Percentiles rank a stretch among this genome's conserved stretches.
phyloP scores from a whole-genome alignment of 805 yeast species.

The Metschnikowia lachancei region DNA sequence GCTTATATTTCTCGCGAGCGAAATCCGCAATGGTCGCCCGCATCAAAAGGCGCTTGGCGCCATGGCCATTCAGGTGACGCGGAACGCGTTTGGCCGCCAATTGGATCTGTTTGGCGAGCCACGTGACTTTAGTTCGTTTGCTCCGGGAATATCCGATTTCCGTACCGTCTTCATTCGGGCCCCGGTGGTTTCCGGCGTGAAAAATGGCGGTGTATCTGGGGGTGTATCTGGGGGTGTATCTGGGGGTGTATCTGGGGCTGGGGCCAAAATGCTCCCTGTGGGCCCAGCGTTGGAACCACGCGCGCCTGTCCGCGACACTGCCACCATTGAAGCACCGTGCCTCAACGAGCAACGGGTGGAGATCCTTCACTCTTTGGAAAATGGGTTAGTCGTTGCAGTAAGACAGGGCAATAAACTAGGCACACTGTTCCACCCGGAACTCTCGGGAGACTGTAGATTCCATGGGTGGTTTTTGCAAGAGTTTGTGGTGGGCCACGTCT shows the following conservation, averaged over 20 bases:
- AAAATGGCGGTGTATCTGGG: too few species aligned
- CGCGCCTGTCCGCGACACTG: slow-evolving; percentile 9
- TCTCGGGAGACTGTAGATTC: slow-evolving; percentile 54
- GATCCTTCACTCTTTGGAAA: slow-evolving; percentile 39
- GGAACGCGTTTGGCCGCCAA: slow-evolving; percentile 82
- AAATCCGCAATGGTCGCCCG: slow-evolving; percentile 49
- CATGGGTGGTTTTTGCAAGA: slow-evolving; percentile 70
- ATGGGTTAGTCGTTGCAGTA: slow-evolving; percentile 63
- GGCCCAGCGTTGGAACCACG: slow-evolving; percentile 15
- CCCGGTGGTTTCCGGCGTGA: slow-evolving; percentile 53
- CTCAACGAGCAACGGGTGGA: slow-evolving; percentile 33
- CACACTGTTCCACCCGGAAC: slow-evolving; percentile 80
- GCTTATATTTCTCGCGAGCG: slow-evolving; percentile 59
- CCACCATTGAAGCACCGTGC: slow-evolving; percentile 18
- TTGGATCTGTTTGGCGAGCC: slow-evolving; percentile 56
- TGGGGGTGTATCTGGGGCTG: too few species aligned
- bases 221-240: too few species aligned
- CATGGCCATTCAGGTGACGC: slow-evolving; percentile 56
- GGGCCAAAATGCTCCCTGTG: slow-evolving; percentile 6
- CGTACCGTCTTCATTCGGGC: slow-evolving; percentile 68
- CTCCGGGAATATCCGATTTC: slow-evolving; percentile 40
- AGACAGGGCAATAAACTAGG: slow-evolving; percentile 65
- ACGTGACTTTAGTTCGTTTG: slow-evolving; percentile 45
- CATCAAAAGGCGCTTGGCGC: slow-evolving; percentile 62
- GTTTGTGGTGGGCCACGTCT: slow-evolving; percentile 38